Base-by-base conservation (phyloP, 2,329 filamentous ascomycete species). In the Claviceps digitariae region DNA sequence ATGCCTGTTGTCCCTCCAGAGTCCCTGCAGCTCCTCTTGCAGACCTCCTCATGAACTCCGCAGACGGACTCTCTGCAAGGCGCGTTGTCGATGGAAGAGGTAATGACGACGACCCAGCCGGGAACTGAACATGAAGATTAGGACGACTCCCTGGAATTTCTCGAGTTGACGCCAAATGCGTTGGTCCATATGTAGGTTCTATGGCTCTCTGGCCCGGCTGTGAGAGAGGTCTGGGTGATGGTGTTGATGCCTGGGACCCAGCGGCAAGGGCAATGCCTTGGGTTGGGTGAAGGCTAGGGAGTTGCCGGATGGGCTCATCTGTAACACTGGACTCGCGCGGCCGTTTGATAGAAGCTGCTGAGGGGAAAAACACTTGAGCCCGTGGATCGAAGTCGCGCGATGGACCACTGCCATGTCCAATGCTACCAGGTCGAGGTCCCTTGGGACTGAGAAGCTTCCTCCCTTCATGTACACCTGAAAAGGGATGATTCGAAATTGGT, bases 1-100 rank as follows among this genome's bases (percentile, higher is more conserved):
- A 67, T n/a, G 66, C 67, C 50, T 70, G 67, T 44, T 69, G 67
- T 25, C 65, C 65, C 41, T 70, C 67, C 20, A 62, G 54, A 13
- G 59, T 60, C 29, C 63, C 57, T 51, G 65, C 54, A 2, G 56
- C 59, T 10, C 60, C 59, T 20, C 65, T 58, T 17, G 58, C 61
- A 4, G 64, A 60, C 50, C 66, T 61, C 40, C 65, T 65, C 54
- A 66, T 57, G 44, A 61, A 61, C 43, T 69, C 67, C 9, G 60
- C 46, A 2, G 64, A 55, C 21, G 57, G 38, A 9, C 54, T 55
- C 21, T 67, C 64, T n/a, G 54, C 56, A 3, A 57, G 54, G 21
- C 58, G 57, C 10, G 51, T 56, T 8, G 59, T 52, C 15, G 56
- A 55, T 25, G 62, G 59, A 17, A 59, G 57, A 17, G 60, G 62